Percentiles rank a stretch among this genome's conserved stretches.
These are phyloP conservation scores for Mycena floridula DNA, from an alignment of 768 basidiomycete genomes.

Conservation along the genomic window DNA sequence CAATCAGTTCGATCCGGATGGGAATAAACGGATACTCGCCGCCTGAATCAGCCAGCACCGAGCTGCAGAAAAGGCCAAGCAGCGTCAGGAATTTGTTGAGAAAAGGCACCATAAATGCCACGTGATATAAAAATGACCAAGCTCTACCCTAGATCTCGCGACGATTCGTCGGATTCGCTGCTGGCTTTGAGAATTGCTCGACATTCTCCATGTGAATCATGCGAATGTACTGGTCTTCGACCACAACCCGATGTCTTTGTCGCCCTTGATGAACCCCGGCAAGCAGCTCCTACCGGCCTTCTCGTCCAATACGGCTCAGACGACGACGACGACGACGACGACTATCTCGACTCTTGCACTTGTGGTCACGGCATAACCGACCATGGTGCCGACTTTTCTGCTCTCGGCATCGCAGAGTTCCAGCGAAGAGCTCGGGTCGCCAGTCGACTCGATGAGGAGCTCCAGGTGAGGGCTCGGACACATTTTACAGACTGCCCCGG, in stretches of 20 bases:
- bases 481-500: too few relatives aligned
- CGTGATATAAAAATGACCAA: neutral
- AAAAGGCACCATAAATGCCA: neutral
- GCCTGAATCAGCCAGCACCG: too few relatives aligned
- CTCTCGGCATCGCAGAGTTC: slow-evolving; percentile 58
- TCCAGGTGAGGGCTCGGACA: slow-evolving; percentile 57
- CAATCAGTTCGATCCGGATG: too few relatives aligned
- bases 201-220: slow-evolving; percentile 66
- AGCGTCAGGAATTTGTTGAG: neutral
- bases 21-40: too few relatives aligned
- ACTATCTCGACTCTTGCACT: slow-evolving; percentile 55
- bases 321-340: slow-evolving; percentile 48
- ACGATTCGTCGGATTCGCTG: slow-evolving; percentile 17
- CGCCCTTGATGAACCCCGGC: slow-evolving; percentile 47
- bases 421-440: slow-evolving; percentile 69
- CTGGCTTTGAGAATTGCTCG: slow-evolving; percentile 76
- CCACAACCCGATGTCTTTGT: slow-evolving; percentile 56
- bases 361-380: slow-evolving; percentile 63
- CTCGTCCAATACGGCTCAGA: slow-evolving; percentile 67
- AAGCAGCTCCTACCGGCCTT: slow-evolving; percentile 44
- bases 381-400: slow-evolving; percentile 60
- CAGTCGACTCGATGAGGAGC: slow-evolving; percentile 71
- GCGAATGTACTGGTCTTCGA: slow-evolving; percentile 64
- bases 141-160: neutral
- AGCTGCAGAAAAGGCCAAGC: too few relatives aligned